phyloP scores from a whole-genome alignment of 2,329 filamentous ascomycete species.

The Coniella vitis region DNA sequence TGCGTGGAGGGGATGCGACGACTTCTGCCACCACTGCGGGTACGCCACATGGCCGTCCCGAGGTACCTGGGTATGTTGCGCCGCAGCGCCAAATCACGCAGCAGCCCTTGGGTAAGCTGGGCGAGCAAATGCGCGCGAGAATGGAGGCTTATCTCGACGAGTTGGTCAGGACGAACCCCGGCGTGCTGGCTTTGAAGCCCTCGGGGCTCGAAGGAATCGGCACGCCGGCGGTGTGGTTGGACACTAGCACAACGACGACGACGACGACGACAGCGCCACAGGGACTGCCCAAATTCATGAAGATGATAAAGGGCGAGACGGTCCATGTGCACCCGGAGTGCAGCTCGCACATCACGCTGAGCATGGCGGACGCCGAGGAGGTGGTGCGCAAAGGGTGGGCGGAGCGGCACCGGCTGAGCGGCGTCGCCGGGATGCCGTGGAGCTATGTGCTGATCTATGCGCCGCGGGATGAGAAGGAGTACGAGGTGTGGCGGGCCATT shows the following conservation, averaged over 20 bases:
- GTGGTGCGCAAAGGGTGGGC: constrained; percentile 32
- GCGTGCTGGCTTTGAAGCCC: constrained; percentile 21
- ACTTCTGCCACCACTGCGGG: too few species aligned
- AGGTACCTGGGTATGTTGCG: constrained; percentile 28
- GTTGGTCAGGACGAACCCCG: constrained; percentile 22
- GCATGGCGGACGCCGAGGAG: constrained; percentile 30
- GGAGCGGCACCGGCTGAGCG: constrained; percentile 31
- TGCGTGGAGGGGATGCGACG: constrained; percentile 19
- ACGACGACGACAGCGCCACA: background rate
- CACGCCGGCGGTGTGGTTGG: constrained; percentile 25
- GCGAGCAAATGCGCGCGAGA: constrained; percentile 8
- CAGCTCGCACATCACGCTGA: constrained; percentile 31
- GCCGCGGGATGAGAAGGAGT: constrained; percentile 30
- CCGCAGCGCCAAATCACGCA: constrained; percentile 33
- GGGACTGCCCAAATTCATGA: constrained; percentile 14
- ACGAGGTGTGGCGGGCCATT: constrained; percentile 24
- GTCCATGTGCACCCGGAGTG: constrained; percentile 33
- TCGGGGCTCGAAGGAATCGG: constrained; percentile 28
- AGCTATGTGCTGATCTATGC: constrained; percentile 35
- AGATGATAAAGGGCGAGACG: constrained; percentile 25
- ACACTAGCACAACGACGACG: constrained; percentile 10
- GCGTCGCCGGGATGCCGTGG: constrained; percentile 25
- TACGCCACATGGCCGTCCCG: too few species aligned
- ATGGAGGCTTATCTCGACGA: constrained; percentile 24
- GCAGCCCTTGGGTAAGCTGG: constrained; percentile 4